These are phyloP conservation scores for Nephelium lappaceum DNA, from an alignment of 345 rosid genomes.

Conservation along the genomic window DNA sequence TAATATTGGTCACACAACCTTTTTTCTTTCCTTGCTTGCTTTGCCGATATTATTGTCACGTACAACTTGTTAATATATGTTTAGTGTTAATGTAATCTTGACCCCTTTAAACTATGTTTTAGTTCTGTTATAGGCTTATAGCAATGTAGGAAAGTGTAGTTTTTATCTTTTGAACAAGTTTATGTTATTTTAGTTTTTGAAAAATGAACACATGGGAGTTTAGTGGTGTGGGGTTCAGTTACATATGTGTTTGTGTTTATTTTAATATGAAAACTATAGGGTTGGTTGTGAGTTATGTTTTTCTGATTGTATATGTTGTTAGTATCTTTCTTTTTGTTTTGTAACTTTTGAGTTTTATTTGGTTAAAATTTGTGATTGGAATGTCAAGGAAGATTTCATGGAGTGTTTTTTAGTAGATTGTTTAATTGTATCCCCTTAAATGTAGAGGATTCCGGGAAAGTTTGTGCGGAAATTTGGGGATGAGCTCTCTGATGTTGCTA, in stretches of 20 bases:
- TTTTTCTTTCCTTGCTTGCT: too few relatives aligned
- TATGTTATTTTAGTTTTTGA: too few relatives aligned
- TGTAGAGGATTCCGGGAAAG: constrained; percentile 43
- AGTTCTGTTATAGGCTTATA: too few relatives aligned
- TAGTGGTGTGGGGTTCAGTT: not conserved
- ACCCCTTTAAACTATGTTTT: too few relatives aligned
- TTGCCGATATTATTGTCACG: too few relatives aligned
- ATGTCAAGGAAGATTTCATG: not conserved
- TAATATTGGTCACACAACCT: not conserved
- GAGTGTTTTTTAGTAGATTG: not conserved
- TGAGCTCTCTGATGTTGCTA: constrained; percentile 40
- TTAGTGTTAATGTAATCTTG: too few relatives aligned
- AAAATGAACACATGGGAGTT: not conserved
- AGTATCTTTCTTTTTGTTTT: not conserved
- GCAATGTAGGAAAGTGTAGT: not conserved
- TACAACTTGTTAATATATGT: too few relatives aligned
- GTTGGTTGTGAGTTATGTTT: too few relatives aligned
- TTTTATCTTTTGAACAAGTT: not conserved
- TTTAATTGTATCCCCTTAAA: not conserved
- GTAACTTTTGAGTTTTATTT: too few relatives aligned
- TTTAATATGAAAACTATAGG: too few relatives aligned
- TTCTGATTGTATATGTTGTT: too few relatives aligned
- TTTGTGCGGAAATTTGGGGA: constrained; percentile 32
- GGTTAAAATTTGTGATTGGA: not conserved
- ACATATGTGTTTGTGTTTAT: not conserved